phyloP scores from a whole-genome alignment of 2,329 filamentous ascomycete genomes.

The Exophiala alcalophila region DNA sequence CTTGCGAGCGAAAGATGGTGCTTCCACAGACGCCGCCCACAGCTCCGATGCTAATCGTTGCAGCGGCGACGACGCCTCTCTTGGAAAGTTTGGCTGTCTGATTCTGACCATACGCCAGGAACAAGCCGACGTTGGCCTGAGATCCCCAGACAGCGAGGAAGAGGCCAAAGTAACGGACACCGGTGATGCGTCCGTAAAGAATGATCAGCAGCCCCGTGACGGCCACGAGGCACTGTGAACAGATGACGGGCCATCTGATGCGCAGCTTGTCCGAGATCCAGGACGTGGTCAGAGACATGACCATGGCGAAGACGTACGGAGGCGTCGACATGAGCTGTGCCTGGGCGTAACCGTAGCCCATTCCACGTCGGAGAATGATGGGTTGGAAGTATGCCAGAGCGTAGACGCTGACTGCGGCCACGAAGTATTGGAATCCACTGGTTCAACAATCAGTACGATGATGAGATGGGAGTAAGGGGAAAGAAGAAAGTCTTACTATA shows the following conservation, averaged over 20 bases:
- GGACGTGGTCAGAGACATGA: constrained; percentile 26
- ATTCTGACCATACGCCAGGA: constrained; percentile 55
- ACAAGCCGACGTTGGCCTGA: constrained; percentile 70
- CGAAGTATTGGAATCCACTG: constrained; percentile 27
- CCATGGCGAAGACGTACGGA: constrained; percentile 31
- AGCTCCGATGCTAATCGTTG: background rate
- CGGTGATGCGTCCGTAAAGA: constrained; percentile 58
- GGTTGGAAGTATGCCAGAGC: constrained; percentile 21
- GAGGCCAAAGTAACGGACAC: constrained; percentile 67
- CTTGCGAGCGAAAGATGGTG: constrained; percentile 1
- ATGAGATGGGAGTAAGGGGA: too few species aligned
- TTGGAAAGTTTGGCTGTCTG: background rate
- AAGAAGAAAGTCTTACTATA: constrained; percentile 29
- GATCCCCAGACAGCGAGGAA: constrained; percentile 71
- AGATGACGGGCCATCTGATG: constrained; percentile 31
- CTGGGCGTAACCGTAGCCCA: constrained; percentile 32
- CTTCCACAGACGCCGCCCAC: background rate
- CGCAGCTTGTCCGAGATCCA: constrained; percentile 33
- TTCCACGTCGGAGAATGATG: constrained; percentile 28
- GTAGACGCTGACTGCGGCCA: constrained; percentile 36
- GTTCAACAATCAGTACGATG: background rate
- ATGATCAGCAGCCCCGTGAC: constrained; percentile 69
- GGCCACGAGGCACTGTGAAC: constrained; percentile 43
- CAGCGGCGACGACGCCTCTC: background rate
- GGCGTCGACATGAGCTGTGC: constrained; percentile 34